phyloP scores from a whole-genome alignment of 805 yeast genomes.

The Candida tibetensis region DNA sequence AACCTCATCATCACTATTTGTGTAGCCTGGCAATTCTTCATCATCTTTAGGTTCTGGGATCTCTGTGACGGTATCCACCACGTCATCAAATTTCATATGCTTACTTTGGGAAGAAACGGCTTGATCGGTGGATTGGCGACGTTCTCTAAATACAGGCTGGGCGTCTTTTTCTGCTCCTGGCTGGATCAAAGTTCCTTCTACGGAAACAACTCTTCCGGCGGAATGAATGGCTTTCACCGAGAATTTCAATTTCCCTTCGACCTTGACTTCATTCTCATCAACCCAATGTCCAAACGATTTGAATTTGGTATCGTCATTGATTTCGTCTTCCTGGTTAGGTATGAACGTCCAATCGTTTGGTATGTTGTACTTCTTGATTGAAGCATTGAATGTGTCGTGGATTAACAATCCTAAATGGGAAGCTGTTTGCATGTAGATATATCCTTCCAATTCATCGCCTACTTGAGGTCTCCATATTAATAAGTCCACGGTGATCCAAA shows the following conservation, averaged over 20 bases:
- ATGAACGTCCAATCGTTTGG: conserved; percentile 87
- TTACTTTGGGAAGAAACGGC: conserved; percentile 9
- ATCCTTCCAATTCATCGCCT: conserved; percentile 87
- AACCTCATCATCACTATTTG: conserved; percentile 18
- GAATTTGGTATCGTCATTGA: conserved; percentile 26
- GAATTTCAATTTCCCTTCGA: conserved; percentile 82
- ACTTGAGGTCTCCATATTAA: conserved; percentile 85
- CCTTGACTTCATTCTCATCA: conserved; percentile 66
- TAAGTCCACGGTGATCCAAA: conserved; percentile 83
- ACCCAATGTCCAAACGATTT: conserved; percentile 84
- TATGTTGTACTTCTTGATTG: conserved; percentile 78
- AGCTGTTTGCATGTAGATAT: conserved; percentile 87
- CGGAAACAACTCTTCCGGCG: conserved; percentile 77
- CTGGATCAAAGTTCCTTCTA: conserved; percentile 79
- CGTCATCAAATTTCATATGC: conserved; percentile 45
- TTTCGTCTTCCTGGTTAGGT: conserved; percentile 71
- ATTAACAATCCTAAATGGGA: conserved; percentile 89
- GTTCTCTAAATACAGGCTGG: conserved; percentile 50
- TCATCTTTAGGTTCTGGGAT: conserved; percentile 15
- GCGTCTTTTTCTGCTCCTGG: conserved; percentile 57
- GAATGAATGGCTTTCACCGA: conserved; percentile 69
- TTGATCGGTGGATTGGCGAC: conserved; percentile 23
- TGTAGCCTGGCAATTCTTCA: conserved; percentile 17
- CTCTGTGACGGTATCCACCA: conserved; percentile 13
- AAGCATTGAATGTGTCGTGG: conserved; percentile 93